Evolutionary conservation across 345 rosid species (phyloP), one percentile per base, ranked within the genome.

Genomic region (Citrus maxima): DNA sequence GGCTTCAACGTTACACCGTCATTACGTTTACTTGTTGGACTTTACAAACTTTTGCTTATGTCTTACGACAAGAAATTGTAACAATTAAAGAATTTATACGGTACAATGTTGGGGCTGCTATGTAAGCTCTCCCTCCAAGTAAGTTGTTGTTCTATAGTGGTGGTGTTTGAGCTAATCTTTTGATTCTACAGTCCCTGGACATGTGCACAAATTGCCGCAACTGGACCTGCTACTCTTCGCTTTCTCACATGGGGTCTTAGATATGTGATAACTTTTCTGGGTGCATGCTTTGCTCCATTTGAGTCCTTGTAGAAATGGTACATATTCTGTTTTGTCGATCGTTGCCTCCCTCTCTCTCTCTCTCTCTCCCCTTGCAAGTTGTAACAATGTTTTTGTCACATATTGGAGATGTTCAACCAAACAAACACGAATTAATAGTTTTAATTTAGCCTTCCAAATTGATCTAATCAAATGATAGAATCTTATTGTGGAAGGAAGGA

Each of bases 291-390:
- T 35, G 18, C 35, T 24, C 59, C 2, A 6, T 37, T 37, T 37
- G 40, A 37, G 1, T 6, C 58, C 60, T 46, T 40, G 42, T 42
- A 56, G 63, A n/a, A 35, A 46, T 35, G 65, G 65, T 67, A 24
- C 51, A 65, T 75, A 25, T 67, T 54, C 40, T 64, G 70, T n/a
- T 76, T 64, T 76, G 18, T 61, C n/a, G n/a, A n/a, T n/a, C 67
- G 40, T 25, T 74, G 67, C 67, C 18, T 74, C 25, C 18, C n/a
- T 60, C 16, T 13, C 51, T 46, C 51, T 40, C 32, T 34, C 46
- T 40, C 49, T 42, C 49, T 42, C 3, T 10, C 49, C 12, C 4
- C 51, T 46, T 51, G 25, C 79, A 56, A 76, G 67, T 56, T 68
- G 3, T 30, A 24, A 54, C 65, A 14, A 46, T 64, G 51, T 34